Evolutionary conservation across 257 asterid genomes (phyloP).

Genomic region (Eucommia ulmoides): DNA sequence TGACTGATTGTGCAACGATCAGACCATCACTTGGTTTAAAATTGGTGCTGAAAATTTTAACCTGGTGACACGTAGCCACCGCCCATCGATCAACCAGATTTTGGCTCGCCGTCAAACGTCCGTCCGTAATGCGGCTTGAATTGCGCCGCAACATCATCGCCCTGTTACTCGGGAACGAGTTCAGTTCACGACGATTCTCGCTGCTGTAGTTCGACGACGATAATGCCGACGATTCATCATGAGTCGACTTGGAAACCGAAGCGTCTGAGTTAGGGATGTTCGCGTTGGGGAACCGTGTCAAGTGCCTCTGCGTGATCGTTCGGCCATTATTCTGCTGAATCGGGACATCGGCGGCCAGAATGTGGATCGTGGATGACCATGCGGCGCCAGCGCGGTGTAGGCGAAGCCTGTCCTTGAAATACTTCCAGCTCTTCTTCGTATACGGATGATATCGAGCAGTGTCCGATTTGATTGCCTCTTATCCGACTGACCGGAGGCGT

Average conservation of each 20-base stretch:
- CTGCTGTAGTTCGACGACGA: background rate
- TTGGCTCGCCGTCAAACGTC: no score
- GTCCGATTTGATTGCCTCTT: conserved; percentile 30
- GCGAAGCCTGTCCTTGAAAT: conserved; percentile 46
- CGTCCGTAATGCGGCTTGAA: conserved; percentile 16
- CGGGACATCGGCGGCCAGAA: conserved; percentile 40
- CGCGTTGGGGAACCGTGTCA: conserved; percentile 18
- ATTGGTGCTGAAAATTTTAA: no score
- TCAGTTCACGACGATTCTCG: conserved; percentile 1
- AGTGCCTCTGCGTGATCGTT: conserved; percentile 23
- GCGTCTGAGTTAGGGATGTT: conserved; percentile 1
- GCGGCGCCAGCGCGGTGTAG: conserved; percentile 26
- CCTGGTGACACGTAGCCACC: no score
- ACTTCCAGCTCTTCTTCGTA: conserved; percentile 36
- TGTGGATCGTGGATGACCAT: background rate
- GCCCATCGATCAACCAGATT: conserved; percentile 15
- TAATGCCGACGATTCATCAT: conserved; percentile 8
- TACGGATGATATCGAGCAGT: conserved; percentile 44
- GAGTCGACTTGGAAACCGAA: conserved; percentile 3
- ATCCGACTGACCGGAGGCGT: conserved; percentile 12
- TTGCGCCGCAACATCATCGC: conserved; percentile 23
- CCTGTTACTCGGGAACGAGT: no score
- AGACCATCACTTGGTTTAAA: no score
- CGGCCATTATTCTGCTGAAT: conserved; percentile 15
- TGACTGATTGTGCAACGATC: no score